These are phyloP conservation scores for Earliella scabrosa DNA, from an alignment of 1,284 basidiomycete genomes.

Conservation along the genomic window DNA sequence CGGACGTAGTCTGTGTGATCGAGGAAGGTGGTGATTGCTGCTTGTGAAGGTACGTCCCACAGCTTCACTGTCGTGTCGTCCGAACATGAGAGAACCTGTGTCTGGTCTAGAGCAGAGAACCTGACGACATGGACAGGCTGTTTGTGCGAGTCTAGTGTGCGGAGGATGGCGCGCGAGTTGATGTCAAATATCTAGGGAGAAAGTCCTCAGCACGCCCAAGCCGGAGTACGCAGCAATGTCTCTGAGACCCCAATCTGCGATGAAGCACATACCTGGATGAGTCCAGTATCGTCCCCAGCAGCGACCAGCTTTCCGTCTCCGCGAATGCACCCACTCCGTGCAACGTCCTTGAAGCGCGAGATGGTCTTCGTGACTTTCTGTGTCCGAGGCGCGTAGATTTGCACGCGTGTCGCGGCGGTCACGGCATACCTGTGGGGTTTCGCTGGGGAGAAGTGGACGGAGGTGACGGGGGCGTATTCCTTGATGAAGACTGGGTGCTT, in stretches of 20 bases:
- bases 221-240: not conserved
- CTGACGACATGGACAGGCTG: constrained; percentile 95
- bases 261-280: constrained; percentile 74
- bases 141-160: constrained; percentile 91
- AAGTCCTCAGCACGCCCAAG: constrained; percentile 16
- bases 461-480: constrained; percentile 93
- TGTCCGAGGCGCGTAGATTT: constrained; percentile 95
- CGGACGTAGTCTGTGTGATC: constrained; percentile 96
- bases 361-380: constrained; percentile 97
- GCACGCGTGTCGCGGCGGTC: constrained; percentile 91
- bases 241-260: not conserved
- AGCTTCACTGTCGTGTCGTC: constrained; percentile 95
- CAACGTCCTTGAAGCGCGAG: constrained; percentile 95
- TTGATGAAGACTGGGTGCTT: constrained; percentile 91
- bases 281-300: constrained; percentile 92
- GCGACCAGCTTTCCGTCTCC: constrained; percentile 94
- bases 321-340: constrained; percentile 86
- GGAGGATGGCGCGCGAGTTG: constrained; percentile 91
- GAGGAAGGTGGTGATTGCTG: constrained; percentile 77
- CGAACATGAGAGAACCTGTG: constrained; percentile 92
- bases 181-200: constrained; percentile 86
- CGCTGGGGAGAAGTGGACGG: constrained; percentile 85
- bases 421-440: constrained; percentile 95
- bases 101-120: constrained; percentile 84
- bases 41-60: constrained; percentile 95